Evolutionary conservation across 805 yeast species (phyloP), one percentile per base, ranked within the genome.

Genomic region (Barnettozyma sucrosica): DNA sequence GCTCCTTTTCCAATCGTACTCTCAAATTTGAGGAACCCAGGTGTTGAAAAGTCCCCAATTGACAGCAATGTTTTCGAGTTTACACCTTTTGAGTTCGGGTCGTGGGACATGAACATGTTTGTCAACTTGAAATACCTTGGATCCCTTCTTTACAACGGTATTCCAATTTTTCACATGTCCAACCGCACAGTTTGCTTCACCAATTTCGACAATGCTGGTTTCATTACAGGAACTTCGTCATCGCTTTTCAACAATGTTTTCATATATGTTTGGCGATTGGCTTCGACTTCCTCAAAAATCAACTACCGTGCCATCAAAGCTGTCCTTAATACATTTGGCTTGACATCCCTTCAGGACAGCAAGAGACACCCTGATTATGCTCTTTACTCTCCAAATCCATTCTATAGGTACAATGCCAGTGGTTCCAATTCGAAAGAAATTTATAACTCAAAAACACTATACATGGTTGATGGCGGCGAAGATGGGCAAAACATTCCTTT

Each of bases 401-500:
- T 82, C 56, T 72, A 66, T 51, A 53, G 54, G 18, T 65, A 60
- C 9, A 57, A 55, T 36, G 28, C 49, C 2, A 20, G 47, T 1
- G 47, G 41, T n/a, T 16, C 34, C 9, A 43, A 43, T n/a, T 36
- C 30, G n/a, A 14, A 28, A 19, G 60, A 58, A 20, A 55, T 58
- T n/a, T 57, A 59, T 32, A 46, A 55, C 3, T 59, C 66, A 2
- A 64, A 64, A 46, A 62, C 61, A 36, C 49, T 71, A n/a, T 68
- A 66, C 48, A 54, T 86, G 50, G 88, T 79, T 26, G 95, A 86
- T 60, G 95, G 95, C 38, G 95, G 93, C 28, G 88, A 82, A 62
- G 92, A 85, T 61, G 70, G 72, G 8, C 89, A 84, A 63, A 84
- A 84, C 57, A 70, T 86, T 16, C 93, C 95, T 0, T 63, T 83